These are phyloP conservation scores for Drechslerella stenobrocha DNA, from an alignment of 2,329 filamentous ascomycete genomes.

Conservation along the genomic window DNA sequence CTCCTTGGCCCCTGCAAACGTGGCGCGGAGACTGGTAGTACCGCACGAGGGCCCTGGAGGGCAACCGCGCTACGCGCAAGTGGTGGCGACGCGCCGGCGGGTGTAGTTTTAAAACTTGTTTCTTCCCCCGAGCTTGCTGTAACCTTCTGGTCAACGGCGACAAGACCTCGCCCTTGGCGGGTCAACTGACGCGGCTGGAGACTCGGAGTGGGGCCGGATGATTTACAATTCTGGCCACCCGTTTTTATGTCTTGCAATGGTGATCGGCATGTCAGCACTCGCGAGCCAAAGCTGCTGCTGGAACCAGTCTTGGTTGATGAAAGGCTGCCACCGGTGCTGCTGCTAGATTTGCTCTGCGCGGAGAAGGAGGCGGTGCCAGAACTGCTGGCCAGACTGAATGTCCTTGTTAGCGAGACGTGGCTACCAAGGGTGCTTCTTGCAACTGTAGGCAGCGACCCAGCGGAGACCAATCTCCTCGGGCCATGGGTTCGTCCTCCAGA, in stretches of 20 bases:
- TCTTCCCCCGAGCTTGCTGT: neutral
- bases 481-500: conserved; percentile 20
- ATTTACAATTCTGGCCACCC: neutral
- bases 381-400: neutral
- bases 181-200: conserved; percentile 7
- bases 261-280: neutral
- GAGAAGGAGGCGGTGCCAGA: neutral
- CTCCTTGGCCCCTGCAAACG: too few relatives aligned
- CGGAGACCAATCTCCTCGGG: conserved; percentile 13
- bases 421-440: neutral
- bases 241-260: neutral
- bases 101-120: too few relatives aligned
- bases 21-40: too few relatives aligned
- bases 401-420: neutral
- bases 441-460: neutral
- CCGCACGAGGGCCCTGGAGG: too few relatives aligned
- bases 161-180: conserved; percentile 18
- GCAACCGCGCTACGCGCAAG: too few relatives aligned
- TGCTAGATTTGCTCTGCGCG: neutral
- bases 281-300: neutral
- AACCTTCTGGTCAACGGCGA: neutral
- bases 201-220: neutral
- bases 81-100: too few relatives aligned
- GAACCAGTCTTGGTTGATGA: neutral
- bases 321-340: neutral